A percentile compares a stretch with the other conserved stretches of the same genome.
phyloP scores from a whole-genome alignment of 2,329 filamentous ascomycete genomes.

The Lanzia echinophila region DNA sequence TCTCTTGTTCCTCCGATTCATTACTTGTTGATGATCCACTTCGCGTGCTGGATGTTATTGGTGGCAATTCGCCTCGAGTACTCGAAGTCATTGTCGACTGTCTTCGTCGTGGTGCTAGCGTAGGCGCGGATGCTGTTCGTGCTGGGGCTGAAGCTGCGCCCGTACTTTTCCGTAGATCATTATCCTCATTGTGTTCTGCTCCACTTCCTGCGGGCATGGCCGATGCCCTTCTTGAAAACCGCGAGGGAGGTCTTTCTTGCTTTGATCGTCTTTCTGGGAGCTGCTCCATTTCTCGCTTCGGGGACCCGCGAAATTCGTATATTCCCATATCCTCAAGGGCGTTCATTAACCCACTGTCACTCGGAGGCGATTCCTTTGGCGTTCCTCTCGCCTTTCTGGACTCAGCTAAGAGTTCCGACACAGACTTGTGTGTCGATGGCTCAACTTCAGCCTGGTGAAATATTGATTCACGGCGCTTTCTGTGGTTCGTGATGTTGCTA shows the following conservation, averaged over 20 bases:
- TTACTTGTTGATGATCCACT: constrained; percentile 11
- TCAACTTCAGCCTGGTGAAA: constrained; percentile 22
- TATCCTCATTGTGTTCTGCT: constrained; percentile 11
- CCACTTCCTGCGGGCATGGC: constrained; percentile 8
- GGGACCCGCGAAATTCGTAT: constrained; percentile 27
- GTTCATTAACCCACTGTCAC: constrained; percentile 15
- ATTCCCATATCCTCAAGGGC: constrained; percentile 23
- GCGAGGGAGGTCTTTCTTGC: constrained; percentile 15
- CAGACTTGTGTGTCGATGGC: constrained; percentile 16
- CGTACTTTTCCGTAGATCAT: constrained; percentile 23
- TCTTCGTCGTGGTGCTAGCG: constrained; percentile 19
- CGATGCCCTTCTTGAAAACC: constrained; percentile 23
- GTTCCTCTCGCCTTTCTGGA: constrained; percentile 24
- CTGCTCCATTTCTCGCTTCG: constrained; percentile 13
- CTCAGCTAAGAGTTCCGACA: constrained; percentile 28
- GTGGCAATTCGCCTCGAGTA: constrained; percentile 25
- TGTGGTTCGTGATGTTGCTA: constrained; percentile 27
- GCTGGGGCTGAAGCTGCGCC: constrained; percentile 17
- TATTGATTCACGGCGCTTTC: constrained; percentile 29
- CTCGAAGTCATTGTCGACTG: constrained; percentile 23
- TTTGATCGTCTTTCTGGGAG: constrained; percentile 5
- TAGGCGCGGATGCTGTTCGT: constrained; percentile 15
- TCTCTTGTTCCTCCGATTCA: constrained; percentile 14
- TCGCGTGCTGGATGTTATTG: constrained; percentile 16
- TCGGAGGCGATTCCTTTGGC: constrained; percentile 17